phyloP scores from a whole-genome alignment of 129 eudicot genomes.

The Helianthus tuberosus region DNA sequence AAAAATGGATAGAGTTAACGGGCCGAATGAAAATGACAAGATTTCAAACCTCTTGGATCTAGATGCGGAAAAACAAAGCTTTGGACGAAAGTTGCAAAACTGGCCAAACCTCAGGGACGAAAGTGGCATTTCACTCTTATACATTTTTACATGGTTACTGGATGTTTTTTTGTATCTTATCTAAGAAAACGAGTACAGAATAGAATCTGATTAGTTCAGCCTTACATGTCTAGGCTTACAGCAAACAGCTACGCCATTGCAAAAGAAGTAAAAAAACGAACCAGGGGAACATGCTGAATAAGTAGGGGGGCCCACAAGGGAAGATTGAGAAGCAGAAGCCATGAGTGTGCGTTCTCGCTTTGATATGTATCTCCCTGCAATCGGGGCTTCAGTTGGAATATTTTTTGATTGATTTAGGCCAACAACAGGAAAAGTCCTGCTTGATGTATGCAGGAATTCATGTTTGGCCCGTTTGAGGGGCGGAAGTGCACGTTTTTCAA shows the following conservation, averaged over 20 bases:
- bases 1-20: too few relatives aligned
- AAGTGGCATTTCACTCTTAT: not conserved
- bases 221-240: not conserved
- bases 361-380: slow-evolving; percentile 82
- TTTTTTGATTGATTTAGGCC: slow-evolving; percentile 7
- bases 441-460: not conserved
- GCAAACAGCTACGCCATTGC: not conserved
- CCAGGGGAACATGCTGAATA: slow-evolving; percentile 52
- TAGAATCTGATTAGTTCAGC: not conserved
- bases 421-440: slow-evolving; percentile 13
- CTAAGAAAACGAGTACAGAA: not conserved
- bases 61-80: too few relatives aligned
- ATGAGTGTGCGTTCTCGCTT: slow-evolving; percentile 79
- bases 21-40: too few relatives aligned
- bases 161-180: not conserved
- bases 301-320: slow-evolving; percentile 27
- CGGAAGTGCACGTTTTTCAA: slow-evolving; percentile 38
- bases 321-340: slow-evolving; percentile 35
- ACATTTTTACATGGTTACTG: not conserved
- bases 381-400: slow-evolving; percentile 50
- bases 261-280: slow-evolving; percentile 13
- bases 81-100: too few relatives aligned
- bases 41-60: too few relatives aligned
- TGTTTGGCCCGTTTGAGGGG: slow-evolving; percentile 51
- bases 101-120: too few relatives aligned